phyloP scores from a whole-genome alignment of 352 stramenopile species.

The Phytophthora hybrid region DNA sequence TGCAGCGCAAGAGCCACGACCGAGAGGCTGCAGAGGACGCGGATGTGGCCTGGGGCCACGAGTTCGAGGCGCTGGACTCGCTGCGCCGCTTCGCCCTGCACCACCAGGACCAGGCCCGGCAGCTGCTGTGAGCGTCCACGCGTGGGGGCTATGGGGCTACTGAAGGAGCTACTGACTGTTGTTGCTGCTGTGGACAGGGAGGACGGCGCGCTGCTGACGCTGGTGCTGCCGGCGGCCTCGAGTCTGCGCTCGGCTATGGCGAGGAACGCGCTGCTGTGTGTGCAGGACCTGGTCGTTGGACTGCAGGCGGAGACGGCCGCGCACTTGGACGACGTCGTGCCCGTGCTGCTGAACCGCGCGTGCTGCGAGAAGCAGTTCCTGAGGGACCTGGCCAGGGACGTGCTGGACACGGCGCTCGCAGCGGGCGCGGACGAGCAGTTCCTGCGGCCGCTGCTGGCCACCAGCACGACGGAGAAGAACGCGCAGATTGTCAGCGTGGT shows the following conservation, averaged over 20 bases:
- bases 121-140: conserved; percentile 40
- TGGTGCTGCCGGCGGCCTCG: conserved; percentile 66
- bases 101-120: conserved; percentile 39
- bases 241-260: conserved; percentile 74
- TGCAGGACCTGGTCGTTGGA: conserved; percentile 64
- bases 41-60: conserved; percentile 47
- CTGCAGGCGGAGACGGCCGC: conserved; percentile 33
- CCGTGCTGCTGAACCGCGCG: conserved; percentile 58
- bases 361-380: conserved; percentile 84
- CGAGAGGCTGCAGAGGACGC: conserved; percentile 9
- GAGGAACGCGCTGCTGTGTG: conserved; percentile 70
- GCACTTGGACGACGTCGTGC: conserved; percentile 58
- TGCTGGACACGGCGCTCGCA: conserved; percentile 55
- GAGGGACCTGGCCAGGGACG: conserved; percentile 60
- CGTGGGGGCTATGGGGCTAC: not conserved
- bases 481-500: conserved; percentile 60
- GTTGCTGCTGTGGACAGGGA: conserved; percentile 29
- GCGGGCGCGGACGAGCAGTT: conserved; percentile 41
- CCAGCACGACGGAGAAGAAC: conserved; percentile 53
- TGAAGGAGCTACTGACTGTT: not conserved
- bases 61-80: conserved; percentile 57
- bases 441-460: conserved; percentile 40
- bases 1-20: conserved; percentile 7
- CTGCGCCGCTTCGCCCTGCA: conserved; percentile 52
- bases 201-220: conserved; percentile 26